Conservation (phyloP, 2,329 filamentous ascomycete species). For the Trichoderma citrinoviride region DNA sequence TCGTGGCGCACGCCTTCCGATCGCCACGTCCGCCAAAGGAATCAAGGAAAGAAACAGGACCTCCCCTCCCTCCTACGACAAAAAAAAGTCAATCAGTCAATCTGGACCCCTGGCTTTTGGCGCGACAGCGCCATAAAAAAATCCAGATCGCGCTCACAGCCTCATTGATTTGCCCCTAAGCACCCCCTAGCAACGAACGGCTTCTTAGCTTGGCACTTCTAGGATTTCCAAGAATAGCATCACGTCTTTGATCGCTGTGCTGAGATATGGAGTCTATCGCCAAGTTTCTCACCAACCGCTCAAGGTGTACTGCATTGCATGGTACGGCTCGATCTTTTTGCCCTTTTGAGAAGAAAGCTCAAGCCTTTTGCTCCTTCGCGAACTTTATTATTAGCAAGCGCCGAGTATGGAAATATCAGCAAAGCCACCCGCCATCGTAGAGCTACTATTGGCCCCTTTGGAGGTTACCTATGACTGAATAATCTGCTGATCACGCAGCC, state of each 20-base stretch:
- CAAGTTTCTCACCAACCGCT: neutral
- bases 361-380: neutral
- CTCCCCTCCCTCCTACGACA: neutral
- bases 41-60: too few species aligned
- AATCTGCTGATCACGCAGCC: constrained; percentile 1
- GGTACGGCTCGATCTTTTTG: neutral
- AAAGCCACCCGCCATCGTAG: constrained; percentile 9
- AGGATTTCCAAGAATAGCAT: constrained; percentile 19
- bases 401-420: neutral
- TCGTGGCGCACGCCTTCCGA: neutral
- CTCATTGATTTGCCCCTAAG: constrained; percentile 14
- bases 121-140: neutral
- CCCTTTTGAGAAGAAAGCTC: neutral
- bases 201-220: neutral
- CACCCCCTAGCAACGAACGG: neutral
- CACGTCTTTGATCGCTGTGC: neutral
- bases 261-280: constrained; percentile 12
- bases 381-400: neutral
- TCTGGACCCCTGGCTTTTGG: neutral
- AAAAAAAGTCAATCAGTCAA: neutral
- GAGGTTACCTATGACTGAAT: neutral
- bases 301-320: neutral
- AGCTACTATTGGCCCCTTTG: neutral
- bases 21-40: neutral
- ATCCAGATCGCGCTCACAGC: constrained; percentile 20